phyloP scores from a whole-genome alignment of 208 protist species.

The Vickermania ingenoplastis region DNA sequence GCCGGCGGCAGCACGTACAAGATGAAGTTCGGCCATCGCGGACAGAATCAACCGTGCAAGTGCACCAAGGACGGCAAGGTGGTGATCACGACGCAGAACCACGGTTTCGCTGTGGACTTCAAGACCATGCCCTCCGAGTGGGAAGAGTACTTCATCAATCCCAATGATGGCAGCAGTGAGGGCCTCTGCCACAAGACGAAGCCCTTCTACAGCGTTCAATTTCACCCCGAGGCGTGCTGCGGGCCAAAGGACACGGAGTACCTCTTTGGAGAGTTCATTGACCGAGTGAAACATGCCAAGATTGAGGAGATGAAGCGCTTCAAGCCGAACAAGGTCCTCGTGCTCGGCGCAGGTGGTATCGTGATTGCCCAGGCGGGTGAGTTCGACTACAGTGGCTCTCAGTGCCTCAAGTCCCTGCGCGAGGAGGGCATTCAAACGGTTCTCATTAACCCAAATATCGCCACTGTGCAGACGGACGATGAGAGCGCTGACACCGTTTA shows the following conservation, averaged over 20 bases:
- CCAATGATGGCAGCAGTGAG: constrained; percentile 97
- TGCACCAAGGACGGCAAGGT: constrained; percentile 75
- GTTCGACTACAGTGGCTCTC: constrained; percentile 99
- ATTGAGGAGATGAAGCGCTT: constrained; percentile 53
- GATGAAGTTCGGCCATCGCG: constrained; percentile 98
- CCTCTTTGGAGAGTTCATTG: constrained; percentile 95
- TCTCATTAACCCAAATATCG: constrained; percentile 99
- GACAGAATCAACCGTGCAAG: constrained; percentile 97
- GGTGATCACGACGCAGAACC: constrained; percentile 97
- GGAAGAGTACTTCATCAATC: constrained; percentile 95
- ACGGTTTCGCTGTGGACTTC: constrained; percentile 97
- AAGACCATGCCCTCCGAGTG: constrained; percentile 87
- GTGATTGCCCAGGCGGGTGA: constrained; percentile 98
- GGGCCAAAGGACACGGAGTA: constrained; percentile 97
- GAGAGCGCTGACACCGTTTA: constrained; percentile 97
- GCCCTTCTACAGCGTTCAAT: constrained; percentile 97
- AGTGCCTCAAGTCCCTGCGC: constrained; percentile 97
- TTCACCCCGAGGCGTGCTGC: constrained; percentile 96
- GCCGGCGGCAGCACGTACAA: constrained; percentile 93
- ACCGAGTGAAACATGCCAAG: constrained; percentile 68
- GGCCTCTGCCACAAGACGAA: constrained; percentile 92
- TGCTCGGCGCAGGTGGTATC: constrained; percentile 94
- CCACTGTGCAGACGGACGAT: constrained; percentile 96
- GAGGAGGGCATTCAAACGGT: constrained; percentile 96
- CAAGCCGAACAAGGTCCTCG: constrained; percentile 86